These are phyloP conservation scores for Sonneratia caseolaris DNA, from an alignment of 345 rosid genomes.

Conservation along the genomic window DNA sequence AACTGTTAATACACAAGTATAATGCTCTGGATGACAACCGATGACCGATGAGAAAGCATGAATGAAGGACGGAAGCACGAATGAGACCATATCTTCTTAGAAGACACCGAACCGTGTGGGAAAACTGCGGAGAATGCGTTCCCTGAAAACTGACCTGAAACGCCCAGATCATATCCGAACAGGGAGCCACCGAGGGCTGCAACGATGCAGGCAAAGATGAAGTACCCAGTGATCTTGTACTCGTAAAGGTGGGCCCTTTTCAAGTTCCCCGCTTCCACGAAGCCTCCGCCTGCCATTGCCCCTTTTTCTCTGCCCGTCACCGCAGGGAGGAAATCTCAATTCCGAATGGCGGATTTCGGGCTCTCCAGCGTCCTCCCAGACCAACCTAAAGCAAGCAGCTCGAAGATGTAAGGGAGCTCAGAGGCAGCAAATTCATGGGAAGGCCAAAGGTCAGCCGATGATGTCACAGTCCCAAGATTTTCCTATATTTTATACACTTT, in stretches of 20 bases:
- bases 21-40: background rate
- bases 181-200: slow-evolving; percentile 68
- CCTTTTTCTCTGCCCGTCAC: background rate
- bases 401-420: background rate
- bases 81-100: too few relatives aligned
- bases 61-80: too few relatives aligned
- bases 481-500: too few relatives aligned
- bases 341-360: background rate
- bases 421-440: background rate
- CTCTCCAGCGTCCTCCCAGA: background rate
- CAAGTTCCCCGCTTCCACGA: slow-evolving; percentile 22
- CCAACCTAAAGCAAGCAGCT: background rate
- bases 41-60: background rate
- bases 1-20: too few relatives aligned
- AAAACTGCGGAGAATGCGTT: too few relatives aligned
- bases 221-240: slow-evolving; percentile 46
- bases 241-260: slow-evolving; percentile 71
- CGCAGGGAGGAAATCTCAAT: background rate
- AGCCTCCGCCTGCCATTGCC: slow-evolving; percentile 61
- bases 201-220: slow-evolving; percentile 47
- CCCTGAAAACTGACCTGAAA: slow-evolving; percentile 40
- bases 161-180: slow-evolving; percentile 80
- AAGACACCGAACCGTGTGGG: too few relatives aligned
- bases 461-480: background rate
- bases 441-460: background rate